A percentile compares a stretch with the other conserved stretches of the same genome.
Conservation (phyloP, 768 basidiomycete species). For the Phanerochaete sordida region DNA sequence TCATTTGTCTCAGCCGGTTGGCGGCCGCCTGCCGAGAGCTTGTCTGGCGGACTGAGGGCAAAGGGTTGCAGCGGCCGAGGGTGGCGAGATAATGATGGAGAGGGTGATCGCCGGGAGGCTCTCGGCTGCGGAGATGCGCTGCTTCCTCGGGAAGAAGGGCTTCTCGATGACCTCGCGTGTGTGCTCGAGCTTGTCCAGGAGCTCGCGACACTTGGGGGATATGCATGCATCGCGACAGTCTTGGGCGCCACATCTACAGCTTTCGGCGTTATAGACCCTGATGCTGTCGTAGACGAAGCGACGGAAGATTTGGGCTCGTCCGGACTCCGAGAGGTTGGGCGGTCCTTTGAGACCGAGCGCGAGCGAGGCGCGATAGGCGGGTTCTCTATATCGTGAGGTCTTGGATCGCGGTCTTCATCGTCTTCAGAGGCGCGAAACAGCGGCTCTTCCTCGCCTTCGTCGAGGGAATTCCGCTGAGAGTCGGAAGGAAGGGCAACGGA, state of each 20-base stretch:
- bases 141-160: conserved; percentile 26
- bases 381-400: conserved; percentile 45
- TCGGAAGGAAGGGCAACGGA: conserved; percentile 38
- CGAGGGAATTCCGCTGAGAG: conserved; percentile 32
- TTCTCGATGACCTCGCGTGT: conserved; percentile 34
- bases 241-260: conserved; percentile 13
- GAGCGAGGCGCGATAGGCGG: conserved; percentile 34
- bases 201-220: conserved; percentile 56
- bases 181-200: conserved; percentile 22
- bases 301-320: conserved; percentile 40
- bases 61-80: conserved; percentile 16
- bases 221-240: conserved; percentile 44
- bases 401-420: conserved; percentile 51
- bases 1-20: neutral
- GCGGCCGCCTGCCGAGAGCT: neutral
- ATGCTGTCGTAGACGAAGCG: conserved; percentile 29
- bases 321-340: conserved; percentile 10
- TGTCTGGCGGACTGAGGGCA: conserved; percentile 11
- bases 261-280: conserved; percentile 24
- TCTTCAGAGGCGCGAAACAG: conserved; percentile 51
- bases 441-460: conserved; percentile 57
- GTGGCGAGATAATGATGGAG: conserved; percentile 19
- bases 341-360: conserved; percentile 22
- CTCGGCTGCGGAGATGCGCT: conserved; percentile 23
- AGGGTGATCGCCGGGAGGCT: conserved; percentile 17